Percentiles rank a stretch among this genome's conserved stretches.
These are phyloP conservation scores for Halteria grandinella DNA, from an alignment of 73 alveolate species.

Conservation along the genomic window DNA sequence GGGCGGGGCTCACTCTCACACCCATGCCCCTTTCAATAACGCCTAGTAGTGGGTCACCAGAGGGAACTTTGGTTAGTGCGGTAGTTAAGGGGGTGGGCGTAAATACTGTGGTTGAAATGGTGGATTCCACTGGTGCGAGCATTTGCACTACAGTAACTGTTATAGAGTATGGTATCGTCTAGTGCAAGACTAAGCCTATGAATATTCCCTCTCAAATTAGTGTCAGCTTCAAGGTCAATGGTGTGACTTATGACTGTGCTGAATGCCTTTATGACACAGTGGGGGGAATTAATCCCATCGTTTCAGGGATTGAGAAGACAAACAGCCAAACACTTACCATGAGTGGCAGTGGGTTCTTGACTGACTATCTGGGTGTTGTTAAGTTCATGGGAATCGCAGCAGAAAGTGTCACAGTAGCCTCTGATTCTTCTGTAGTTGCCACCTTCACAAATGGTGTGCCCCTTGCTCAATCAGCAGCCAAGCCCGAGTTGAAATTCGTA, in stretches of 20 bases:
- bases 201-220: neutral
- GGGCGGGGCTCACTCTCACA: slow-evolving; percentile 11
- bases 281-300: no score
- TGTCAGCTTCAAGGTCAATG: no score
- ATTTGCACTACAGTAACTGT: neutral
- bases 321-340: neutral
- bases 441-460: slow-evolving; percentile 16
- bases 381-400: slow-evolving; percentile 24
- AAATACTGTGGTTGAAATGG: neutral
- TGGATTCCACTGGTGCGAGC: neutral
- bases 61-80: slow-evolving; percentile 14
- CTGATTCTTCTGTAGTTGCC: neutral
- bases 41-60: slow-evolving; percentile 18
- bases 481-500: slow-evolving; percentile 16
- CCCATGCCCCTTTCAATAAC: neutral
- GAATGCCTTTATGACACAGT: no score
- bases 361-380: no score
- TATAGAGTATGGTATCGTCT: neutral
- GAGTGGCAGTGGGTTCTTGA: slow-evolving; percentile 8
- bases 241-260: no score
- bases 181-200: slow-evolving; percentile 5
- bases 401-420: neutral
- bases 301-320: no score
- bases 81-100: slow-evolving; percentile 22
- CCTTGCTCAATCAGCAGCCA: neutral